phyloP scores from a whole-genome alignment of 2,329 filamentous ascomycete genomes.

The Uncinocarpus reesii region DNA sequence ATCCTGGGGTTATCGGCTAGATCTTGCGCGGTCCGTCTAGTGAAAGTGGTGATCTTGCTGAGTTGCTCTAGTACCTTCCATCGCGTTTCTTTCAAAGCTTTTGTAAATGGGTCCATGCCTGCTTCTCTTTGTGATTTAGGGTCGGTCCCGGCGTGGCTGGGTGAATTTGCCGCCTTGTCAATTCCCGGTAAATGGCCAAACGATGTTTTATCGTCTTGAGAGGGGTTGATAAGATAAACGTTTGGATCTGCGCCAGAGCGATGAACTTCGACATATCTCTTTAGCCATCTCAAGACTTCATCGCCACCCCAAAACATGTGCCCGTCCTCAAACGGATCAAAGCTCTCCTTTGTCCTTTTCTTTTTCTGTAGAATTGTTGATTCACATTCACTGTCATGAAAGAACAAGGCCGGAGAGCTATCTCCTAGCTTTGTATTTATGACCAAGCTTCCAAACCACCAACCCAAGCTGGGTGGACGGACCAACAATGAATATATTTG shows the following conservation, averaged over 20 bases:
- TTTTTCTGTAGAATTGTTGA: conserved; percentile 92
- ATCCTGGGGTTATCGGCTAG: conserved; percentile 83
- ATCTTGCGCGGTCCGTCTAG: conserved; percentile 79
- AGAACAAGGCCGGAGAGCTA: conserved; percentile 90
- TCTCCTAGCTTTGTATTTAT: conserved; percentile 87
- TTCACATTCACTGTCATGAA: conserved; percentile 94
- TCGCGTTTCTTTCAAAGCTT: conserved; percentile 84
- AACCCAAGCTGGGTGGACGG: conserved; percentile 82
- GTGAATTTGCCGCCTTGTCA: conserved; percentile 28
- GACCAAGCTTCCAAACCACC: conserved; percentile 96
- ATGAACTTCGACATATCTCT: conserved; percentile 71
- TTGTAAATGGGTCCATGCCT: conserved; percentile 84
- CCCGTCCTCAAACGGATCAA: conserved; percentile 81
- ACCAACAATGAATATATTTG: conserved; percentile 86
- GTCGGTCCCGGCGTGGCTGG: conserved; percentile 13
- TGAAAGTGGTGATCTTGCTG: conserved; percentile 95
- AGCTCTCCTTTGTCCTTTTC: conserved; percentile 68
- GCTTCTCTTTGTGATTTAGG: conserved; percentile 45
- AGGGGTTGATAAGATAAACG: conserved; percentile 83
- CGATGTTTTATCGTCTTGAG: conserved; percentile 67
- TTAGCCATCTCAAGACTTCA: conserved; percentile 84
- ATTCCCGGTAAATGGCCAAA: conserved; percentile 50
- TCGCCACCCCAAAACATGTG: conserved; percentile 93
- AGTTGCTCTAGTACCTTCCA: conserved; percentile 97
- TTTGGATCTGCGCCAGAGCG: conserved; percentile 77